Conservation (phyloP, 345 rosid genomes). For the Rhodamnia argentea region DNA sequence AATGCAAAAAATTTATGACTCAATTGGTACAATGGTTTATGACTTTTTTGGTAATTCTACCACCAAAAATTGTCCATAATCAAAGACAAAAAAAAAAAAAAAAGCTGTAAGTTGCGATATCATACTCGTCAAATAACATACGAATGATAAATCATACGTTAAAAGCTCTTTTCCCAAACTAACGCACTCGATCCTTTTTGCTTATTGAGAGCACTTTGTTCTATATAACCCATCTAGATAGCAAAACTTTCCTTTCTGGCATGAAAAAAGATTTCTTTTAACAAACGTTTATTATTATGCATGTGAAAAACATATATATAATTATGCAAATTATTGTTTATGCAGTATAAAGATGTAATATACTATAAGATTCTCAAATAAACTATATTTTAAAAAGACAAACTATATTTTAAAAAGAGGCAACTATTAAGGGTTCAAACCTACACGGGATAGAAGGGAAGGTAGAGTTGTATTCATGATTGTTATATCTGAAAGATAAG, state of each 20-base stretch:
- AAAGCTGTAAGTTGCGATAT: background rate
- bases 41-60: too few species aligned
- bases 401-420: background rate
- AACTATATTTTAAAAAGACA: background rate
- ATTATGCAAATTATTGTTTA: background rate
- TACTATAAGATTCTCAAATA: background rate
- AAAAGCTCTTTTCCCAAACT: background rate
- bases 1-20: too few species aligned
- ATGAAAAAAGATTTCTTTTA: background rate
- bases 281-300: background rate
- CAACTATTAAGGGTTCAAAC: background rate
- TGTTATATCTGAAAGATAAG: background rate
- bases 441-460: background rate
- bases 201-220: background rate
- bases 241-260: background rate
- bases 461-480: background rate
- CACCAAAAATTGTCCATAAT: too few species aligned
- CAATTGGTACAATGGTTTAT: too few species aligned
- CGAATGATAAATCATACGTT: background rate
- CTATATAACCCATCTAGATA: background rate
- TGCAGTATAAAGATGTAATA: background rate
- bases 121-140: background rate
- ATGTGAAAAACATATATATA: background rate
- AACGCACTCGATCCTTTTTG: background rate
- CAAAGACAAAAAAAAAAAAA: too few species aligned